Conservation (phyloP, 345 rosid species). For the Camelina neglecta region DNA sequence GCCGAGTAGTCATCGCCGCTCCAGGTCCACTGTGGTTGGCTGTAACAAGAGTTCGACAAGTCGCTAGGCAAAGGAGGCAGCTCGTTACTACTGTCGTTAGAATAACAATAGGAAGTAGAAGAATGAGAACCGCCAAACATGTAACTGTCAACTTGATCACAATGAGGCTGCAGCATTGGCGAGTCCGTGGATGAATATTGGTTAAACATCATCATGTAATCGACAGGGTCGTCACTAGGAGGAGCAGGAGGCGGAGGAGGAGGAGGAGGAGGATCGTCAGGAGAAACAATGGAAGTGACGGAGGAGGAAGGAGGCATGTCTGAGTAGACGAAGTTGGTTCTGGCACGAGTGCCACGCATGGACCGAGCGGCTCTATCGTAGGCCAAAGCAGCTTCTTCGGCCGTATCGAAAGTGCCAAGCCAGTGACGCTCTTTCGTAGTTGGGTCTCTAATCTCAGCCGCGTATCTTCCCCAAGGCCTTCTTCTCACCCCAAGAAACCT, state of each 20-base stretch:
- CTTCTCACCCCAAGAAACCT: constrained; percentile 79
- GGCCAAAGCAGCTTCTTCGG: constrained; percentile 86
- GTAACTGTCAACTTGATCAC: constrained; percentile 41
- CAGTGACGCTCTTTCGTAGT: constrained; percentile 84
- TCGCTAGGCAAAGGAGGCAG: constrained; percentile 63
- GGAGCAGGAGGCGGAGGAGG: constrained; percentile 26
- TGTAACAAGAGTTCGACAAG: constrained; percentile 41
- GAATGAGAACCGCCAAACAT: constrained; percentile 42
- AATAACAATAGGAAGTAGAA: constrained; percentile 25
- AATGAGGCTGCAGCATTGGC: constrained; percentile 36
- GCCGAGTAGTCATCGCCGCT: constrained; percentile 44
- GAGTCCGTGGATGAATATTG: constrained; percentile 37
- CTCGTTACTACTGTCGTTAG: constrained; percentile 38
- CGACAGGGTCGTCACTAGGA: constrained; percentile 33
- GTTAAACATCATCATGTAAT: constrained; percentile 43
- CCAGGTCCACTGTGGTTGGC: constrained; percentile 31
- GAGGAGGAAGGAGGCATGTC: constrained; percentile 80
- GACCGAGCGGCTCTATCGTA: constrained; percentile 82
- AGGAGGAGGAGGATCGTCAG: constrained; percentile 54
- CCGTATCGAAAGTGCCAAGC: constrained; percentile 87
- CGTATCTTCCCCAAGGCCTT: constrained; percentile 90
- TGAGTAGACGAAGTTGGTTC: constrained; percentile 85
- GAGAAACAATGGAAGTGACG: constrained; percentile 77
- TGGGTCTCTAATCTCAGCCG: constrained; percentile 88
- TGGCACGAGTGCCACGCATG: constrained; percentile 75